A percentile compares a stretch with the other conserved stretches of the same genome.
Evolutionary conservation across 2,329 filamentous ascomycete genomes (phyloP).

Genomic region (Diplodia sapinea): DNA sequence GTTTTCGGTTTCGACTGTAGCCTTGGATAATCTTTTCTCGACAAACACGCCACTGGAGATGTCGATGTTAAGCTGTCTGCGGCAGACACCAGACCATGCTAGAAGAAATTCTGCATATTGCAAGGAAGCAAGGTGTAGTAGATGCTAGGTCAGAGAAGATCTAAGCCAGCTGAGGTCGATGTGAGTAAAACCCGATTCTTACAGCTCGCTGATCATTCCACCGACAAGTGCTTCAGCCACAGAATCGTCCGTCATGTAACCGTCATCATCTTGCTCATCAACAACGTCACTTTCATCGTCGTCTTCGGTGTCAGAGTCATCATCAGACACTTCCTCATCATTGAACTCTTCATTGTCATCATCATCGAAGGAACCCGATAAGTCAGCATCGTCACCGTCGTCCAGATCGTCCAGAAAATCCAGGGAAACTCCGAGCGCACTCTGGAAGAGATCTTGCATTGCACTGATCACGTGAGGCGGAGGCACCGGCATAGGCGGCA

Average conservation of each 20-base stretch:
- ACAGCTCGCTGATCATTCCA: slow-evolving; percentile 5
- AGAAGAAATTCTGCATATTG: neutral
- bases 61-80: neutral
- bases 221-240: slow-evolving; percentile 1
- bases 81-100: neutral
- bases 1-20: neutral
- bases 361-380: slow-evolving; percentile 5
- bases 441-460: slow-evolving; percentile 24
- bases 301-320: neutral
- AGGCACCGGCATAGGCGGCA: slow-evolving; percentile 8
- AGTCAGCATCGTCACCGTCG: neutral
- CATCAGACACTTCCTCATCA: neutral
- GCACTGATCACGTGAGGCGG: slow-evolving; percentile 18
- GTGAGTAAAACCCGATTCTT: neutral
- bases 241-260: slow-evolving; percentile 11
- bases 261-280: neutral
- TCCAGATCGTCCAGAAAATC: slow-evolving; percentile 8
- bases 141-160: neutral
- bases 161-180: neutral
- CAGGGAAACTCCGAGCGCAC: slow-evolving; percentile 16
- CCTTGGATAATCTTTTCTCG: neutral
- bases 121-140: neutral
- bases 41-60: neutral
- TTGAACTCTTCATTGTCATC: slow-evolving; percentile 9
- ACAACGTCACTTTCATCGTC: neutral